These are phyloP conservation scores for Lodderomyces pseudojiufengensis DNA, from an alignment of 1,139 yeast genomes.

Conservation along the genomic window DNA sequence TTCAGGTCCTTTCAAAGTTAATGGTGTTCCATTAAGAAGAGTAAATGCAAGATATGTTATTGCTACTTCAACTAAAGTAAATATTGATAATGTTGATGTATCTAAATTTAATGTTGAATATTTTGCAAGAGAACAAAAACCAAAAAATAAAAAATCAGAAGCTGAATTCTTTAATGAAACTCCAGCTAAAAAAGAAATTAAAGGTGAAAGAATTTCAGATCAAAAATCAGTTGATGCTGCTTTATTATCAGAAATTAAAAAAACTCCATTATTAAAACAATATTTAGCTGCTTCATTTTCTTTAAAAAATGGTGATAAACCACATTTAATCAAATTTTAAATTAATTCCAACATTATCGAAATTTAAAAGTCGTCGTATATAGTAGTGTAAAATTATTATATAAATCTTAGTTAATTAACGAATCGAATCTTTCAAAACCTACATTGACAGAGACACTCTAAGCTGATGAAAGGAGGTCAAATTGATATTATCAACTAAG, in stretches of 20 bases:
- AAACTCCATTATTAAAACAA: constrained; percentile 97
- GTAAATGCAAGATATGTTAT: constrained; percentile 98
- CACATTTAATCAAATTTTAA: constrained; percentile 98
- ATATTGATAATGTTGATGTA: constrained; percentile 76
- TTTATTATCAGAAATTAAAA: constrained; percentile 89
- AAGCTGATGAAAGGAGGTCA: too few relatives aligned
- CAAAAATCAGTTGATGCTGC: constrained; percentile 96
- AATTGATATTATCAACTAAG: too few relatives aligned
- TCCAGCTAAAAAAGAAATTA: constrained; percentile 81
- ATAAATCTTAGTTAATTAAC: too few relatives aligned
- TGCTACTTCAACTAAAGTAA: constrained; percentile 94
- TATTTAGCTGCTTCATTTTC: constrained; percentile 97
- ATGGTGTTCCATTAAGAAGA: constrained; percentile 99
- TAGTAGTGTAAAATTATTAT: too few relatives aligned
- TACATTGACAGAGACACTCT: too few relatives aligned
- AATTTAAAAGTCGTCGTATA: too few relatives aligned
- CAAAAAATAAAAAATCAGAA: constrained; percentile 81
- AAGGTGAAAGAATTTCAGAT: constrained; percentile 96
- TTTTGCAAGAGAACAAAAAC: constrained; percentile 93
- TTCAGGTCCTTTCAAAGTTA: constrained; percentile 99
- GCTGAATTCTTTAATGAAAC: constrained; percentile 93
- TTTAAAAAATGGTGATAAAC: constrained; percentile 98
- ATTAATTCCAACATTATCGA: too few relatives aligned
- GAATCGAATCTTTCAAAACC: too few relatives aligned
- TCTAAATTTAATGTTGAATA: constrained; percentile 92